Evolutionary conservation across 176 grass and related monocot species (phyloP), one percentile per base, ranked within the genome.

Genomic region (Hsuehochloa calcarea): DNA sequence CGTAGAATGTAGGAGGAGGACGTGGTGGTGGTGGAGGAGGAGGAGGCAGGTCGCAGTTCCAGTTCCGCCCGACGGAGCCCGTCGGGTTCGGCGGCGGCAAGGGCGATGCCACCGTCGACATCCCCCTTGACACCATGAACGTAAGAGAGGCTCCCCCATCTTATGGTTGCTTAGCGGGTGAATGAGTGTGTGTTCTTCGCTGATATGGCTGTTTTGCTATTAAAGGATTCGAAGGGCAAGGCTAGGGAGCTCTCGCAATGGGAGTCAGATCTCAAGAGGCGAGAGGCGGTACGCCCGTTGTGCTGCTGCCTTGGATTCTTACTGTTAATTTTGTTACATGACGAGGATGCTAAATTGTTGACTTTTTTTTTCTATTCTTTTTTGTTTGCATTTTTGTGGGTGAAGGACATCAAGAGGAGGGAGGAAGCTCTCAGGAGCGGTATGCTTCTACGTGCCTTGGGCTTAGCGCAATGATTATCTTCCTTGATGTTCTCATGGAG

Each of bases 381-480:
- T 70, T 68, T 34, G 14, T 68, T 35, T 61, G 12, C 12, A 31
- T 13, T 40, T 82, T 82, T 71, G n/a, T 84, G 75, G 23, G 16
- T 74, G 66, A 41, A 97, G 94, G 92, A 94, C 69, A 92, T 97
- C 85, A 97, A 85, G 81, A 88, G 88, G 55, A 92, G 92, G 88
- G 94, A 94, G 85, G 90, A 94, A 47, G 88, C 92, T 19, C 72
- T 97, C 52, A 92, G 70, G 82, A 92, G 52, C 3, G 92, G 94
- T 97, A 90, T 10, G 77, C 59, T 20, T 70, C 20, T 58, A 41
- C n/a, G 14, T 10, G 14, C 43, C 46, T 65, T 75, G 38, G 68
- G n/a, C 14, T 72, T 81, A 52, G 2, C 22, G 34, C 51, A 71
- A 26, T 82, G 65, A 25, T 69, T 85, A 6, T 66, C 4, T 15